Evolutionary conservation across 2,329 filamentous ascomycete genomes (phyloP), one percentile per base, ranked within the genome.

Genomic region (Acrodontium crateriforme): DNA sequence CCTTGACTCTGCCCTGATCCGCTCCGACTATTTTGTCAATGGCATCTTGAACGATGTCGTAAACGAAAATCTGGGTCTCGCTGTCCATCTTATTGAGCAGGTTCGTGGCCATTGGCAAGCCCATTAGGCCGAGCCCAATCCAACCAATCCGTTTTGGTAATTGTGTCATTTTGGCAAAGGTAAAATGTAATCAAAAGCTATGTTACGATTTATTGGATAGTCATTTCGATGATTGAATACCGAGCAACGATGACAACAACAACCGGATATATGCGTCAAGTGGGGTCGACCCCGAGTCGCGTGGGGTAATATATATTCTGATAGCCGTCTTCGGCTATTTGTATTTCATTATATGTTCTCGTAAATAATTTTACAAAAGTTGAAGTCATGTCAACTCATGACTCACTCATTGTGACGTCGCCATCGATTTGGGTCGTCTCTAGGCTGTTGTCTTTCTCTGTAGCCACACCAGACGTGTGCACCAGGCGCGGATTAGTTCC

Each of bases 41-140:
- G 4, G 49, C 53, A 8, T 53, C 40, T 24, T 54, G 46, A 4
- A 59, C 52, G 3, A 69, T 55, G 40, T 70, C 66, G 38, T 59
- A 63, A 6, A 67, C 55, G 38, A 58, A 58, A 31, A 69, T 56
- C 3, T 50, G 50, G 6, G 59, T 58, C 8, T 54, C 48, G 7
- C 43, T 14, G 3, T 57, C 50, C 25, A 64, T 50, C 37, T 65
- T 67, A 13, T 55, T 54, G 7, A 60, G 56, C 14, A 70, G 50
- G 41, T 69, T 63, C 12, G 44, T 47, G 4, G 60, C 55, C 65
- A 70, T 70, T 8, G 65, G 65, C 28, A 53, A 55, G 1, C 66
- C 66, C 66, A 69, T 70, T 8, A 59, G 55, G n/a, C 66, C 66
- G 2, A 69, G 54, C 38, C 67, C 65, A 24, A 71, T 59, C 47